Evolutionary conservation across 495 filamentous ascomycete species (phyloP), one percentile per base, ranked within the genome.

Genomic region (Umbilicaria muhlenbergii): DNA sequence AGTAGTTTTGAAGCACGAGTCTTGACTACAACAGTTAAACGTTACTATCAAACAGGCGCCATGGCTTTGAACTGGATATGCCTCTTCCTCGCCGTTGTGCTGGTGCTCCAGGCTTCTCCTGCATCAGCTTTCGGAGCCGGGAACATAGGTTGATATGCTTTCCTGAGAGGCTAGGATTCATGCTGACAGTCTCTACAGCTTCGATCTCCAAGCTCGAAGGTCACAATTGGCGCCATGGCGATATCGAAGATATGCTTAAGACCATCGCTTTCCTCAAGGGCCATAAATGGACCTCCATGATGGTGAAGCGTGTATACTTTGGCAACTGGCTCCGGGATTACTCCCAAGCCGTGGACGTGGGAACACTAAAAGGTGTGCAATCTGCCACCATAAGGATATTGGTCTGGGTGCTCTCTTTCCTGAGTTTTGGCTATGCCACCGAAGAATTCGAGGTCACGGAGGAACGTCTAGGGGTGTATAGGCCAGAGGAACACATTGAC

Each of bases 381-480:
- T 82, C 89, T 38, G 84, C 82, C 42, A 91, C 89, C 15, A 93
- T 98, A 51, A 73, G 91, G 12, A 77, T 96, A 41, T 59, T 98
- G 15, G 85, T 81, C 46, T 49, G 52, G 38, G 15, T 40, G 34
- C 18, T 49, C 19, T 44, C 39, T 17, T 38, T 42, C 19, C 75
- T 95, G 65, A 80, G 77, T 41, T 91, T 94, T 61, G 91, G 91
- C 16, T 98, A 93, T 67, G 91, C 87, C n/a, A 96, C 91, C 0
- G 82, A 69, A 13, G 91, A 98, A 57, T 98, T 94, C 55, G 91
- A 98, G 57, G 91, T 98, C 38, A 98, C 91, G 4, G 72, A 81
- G 3, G 88, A 95, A 34, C 70, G 91, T 8, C 70, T 98, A 7
- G 91, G 91, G 7, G 81, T 86, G 45, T 98, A 98, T 55, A 73